Evolutionary conservation across 139 green algal species (phyloP).

Genomic region (Coccomyxa sp.): DNA sequence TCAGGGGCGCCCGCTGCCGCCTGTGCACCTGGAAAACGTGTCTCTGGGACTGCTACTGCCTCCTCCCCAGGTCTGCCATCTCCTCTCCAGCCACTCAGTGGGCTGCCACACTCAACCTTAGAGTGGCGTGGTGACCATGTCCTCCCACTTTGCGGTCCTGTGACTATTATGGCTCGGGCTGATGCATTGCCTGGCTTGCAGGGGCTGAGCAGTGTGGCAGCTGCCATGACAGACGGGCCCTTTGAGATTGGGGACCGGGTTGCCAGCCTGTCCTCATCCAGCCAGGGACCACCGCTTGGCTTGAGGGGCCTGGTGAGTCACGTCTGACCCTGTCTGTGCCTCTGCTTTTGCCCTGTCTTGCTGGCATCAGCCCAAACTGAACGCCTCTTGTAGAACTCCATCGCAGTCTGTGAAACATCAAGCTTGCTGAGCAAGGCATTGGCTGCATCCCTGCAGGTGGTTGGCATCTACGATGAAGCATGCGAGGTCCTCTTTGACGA

Average conservation of each 20-base stretch:
- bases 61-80: conserved; percentile 38
- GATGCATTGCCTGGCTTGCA: too few species aligned
- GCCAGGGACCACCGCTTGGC: conserved; percentile 54
- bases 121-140: background rate
- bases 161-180: too few species aligned
- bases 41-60: conserved; percentile 69
- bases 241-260: conserved; percentile 81
- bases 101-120: conserved; percentile 2
- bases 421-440: background rate
- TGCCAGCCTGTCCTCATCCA: background rate
- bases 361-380: too few species aligned
- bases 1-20: background rate
- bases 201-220: conserved; percentile 11
- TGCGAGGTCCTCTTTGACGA: conserved; percentile 68
- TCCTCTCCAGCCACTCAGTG: background rate
- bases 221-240: conserved; percentile 52
- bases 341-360: background rate
- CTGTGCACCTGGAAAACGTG: conserved; percentile 74
- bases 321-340: background rate
- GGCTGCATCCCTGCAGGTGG: conserved; percentile 19
- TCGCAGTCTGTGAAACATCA: too few species aligned
- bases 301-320: conserved; percentile 40
- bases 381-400: too few species aligned
- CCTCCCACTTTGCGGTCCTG: too few species aligned
- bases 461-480: conserved; percentile 59